These are phyloP conservation scores for Fraxinus angustifolia DNA, from an alignment of 305 asterid species.

Conservation along the genomic window DNA sequence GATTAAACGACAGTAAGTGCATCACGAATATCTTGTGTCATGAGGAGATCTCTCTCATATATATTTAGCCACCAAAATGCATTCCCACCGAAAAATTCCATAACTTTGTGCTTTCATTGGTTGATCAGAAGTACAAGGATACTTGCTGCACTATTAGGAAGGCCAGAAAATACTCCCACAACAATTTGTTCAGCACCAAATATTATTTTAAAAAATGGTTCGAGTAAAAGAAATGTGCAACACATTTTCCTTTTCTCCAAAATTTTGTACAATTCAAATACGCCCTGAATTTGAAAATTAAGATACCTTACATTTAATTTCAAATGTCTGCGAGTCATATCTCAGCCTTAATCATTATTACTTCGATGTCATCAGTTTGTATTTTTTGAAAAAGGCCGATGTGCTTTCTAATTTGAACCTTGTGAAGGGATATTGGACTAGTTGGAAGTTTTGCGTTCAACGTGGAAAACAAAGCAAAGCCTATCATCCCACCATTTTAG, in stretches of 20 bases:
- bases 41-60: not conserved
- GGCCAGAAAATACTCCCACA: not conserved
- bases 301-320: not conserved
- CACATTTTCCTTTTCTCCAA: not conserved
- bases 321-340: not conserved
- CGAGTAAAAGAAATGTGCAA: not conserved
- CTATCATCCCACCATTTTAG: not conserved
- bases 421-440: not conserved
- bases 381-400: not conserved
- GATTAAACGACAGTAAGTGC: not conserved
- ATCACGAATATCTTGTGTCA: not conserved
- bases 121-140: not conserved
- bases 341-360: not conserved
- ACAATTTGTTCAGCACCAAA: not conserved
- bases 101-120: not conserved
- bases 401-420: not conserved
- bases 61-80: not conserved
- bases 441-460: not conserved
- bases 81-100: not conserved
- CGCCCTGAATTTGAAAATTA: not conserved
- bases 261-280: not conserved
- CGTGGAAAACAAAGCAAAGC: not conserved
- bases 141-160: not conserved
- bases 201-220: not conserved
- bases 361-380: not conserved